Evolutionary conservation across 345 rosid species (phyloP).

Genomic region (Kandelia obovata): DNA sequence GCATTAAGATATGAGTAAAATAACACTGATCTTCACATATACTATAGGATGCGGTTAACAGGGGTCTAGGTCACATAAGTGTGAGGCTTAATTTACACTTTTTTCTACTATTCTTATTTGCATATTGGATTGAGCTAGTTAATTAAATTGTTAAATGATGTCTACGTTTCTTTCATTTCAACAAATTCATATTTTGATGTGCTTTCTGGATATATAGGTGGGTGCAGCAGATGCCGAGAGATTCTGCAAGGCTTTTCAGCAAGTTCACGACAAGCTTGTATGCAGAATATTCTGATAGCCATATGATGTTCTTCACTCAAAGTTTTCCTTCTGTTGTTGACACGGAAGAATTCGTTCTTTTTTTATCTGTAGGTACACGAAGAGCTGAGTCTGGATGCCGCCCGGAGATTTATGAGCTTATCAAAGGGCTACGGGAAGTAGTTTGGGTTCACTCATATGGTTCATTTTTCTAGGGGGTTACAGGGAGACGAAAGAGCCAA

Average conservation of each 20-base stretch:
- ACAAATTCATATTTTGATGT: not conserved
- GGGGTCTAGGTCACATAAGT: no score
- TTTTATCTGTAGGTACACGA: slow-evolving; percentile 51
- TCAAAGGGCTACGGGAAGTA: slow-evolving; percentile 17
- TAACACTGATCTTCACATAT: not conserved
- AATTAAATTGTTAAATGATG: no score
- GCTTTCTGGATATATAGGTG: slow-evolving; percentile 36
- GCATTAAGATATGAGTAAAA: not conserved
- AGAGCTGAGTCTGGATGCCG: slow-evolving; percentile 61
- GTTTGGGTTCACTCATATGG: not conserved
- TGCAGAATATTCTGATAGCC: slow-evolving; percentile 3
- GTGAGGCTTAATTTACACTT: no score
- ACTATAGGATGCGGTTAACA: not conserved
- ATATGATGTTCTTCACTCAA: not conserved
- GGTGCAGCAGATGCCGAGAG: slow-evolving; percentile 66
- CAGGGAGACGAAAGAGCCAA: no score
- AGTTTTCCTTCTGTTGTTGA: not conserved
- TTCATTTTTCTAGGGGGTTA: not conserved
- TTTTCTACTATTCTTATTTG: no score
- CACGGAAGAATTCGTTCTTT: not conserved
- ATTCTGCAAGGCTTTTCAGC: slow-evolving; percentile 71
- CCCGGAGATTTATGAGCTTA: slow-evolving; percentile 36
- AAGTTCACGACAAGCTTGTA: slow-evolving; percentile 79
- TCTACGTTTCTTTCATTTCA: no score
- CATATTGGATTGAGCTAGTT: no score